These are phyloP conservation scores for Fusarium verrucosum DNA, from an alignment of 2,329 filamentous ascomycete genomes.

Conservation along the genomic window DNA sequence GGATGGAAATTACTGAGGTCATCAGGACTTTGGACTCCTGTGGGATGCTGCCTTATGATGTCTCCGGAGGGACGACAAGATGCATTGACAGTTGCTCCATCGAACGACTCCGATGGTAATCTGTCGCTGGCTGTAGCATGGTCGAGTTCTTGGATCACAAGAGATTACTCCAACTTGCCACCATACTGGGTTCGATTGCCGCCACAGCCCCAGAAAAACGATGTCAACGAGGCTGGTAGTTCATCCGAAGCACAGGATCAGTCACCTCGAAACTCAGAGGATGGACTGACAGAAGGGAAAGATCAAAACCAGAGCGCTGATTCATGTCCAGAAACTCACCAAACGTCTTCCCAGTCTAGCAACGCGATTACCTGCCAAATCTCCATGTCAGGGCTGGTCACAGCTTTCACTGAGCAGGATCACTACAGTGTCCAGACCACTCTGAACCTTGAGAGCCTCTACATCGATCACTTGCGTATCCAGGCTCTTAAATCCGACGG, in stretches of 20 bases:
- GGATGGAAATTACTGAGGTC: constrained; percentile 67
- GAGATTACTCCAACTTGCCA: constrained; percentile 62
- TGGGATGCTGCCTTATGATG: constrained; percentile 65
- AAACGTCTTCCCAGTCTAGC: constrained; percentile 40
- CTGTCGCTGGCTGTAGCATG: constrained; percentile 67
- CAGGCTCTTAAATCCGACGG: constrained; percentile 51
- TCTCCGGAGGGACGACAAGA: constrained; percentile 60
- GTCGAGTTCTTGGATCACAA: constrained; percentile 63
- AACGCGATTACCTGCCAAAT: constrained; percentile 59
- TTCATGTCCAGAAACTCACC: constrained; percentile 46
- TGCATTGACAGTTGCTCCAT: constrained; percentile 62
- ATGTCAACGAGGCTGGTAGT: background rate
- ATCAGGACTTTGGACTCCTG: constrained; percentile 68
- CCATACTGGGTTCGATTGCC: constrained; percentile 67
- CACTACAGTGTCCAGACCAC: constrained; percentile 36
- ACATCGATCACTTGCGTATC: constrained; percentile 59
- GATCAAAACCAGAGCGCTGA: background rate
- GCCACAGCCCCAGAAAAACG: constrained; percentile 38
- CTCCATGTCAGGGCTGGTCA: constrained; percentile 57
- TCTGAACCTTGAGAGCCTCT: constrained; percentile 50
- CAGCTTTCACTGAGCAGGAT: constrained; percentile 55
- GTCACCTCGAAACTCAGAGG: background rate
- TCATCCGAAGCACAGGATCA: background rate
- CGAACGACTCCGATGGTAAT: constrained; percentile 69
- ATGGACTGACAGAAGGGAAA: constrained; percentile 4